phyloP scores from a whole-genome alignment of 1,284 basidiomycete species.

The Pascua guehoae region DNA sequence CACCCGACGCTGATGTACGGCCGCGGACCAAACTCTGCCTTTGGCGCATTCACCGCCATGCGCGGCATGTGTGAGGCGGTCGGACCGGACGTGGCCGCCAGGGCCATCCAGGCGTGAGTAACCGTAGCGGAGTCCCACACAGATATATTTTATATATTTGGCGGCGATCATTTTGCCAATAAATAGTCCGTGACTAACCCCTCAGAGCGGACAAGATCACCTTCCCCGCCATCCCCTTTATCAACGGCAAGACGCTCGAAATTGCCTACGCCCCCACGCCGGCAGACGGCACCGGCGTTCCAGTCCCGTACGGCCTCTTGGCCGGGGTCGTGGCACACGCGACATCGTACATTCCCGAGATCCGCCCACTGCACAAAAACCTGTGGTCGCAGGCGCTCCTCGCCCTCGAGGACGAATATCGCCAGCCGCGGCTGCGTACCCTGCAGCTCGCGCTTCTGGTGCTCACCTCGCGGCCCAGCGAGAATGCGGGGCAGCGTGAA shows the following conservation, averaged over 20 bases:
- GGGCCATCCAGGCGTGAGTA: conserved; percentile 2
- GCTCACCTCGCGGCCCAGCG: conserved; percentile 28
- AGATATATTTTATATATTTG: too few relatives aligned
- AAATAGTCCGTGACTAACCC: neutral
- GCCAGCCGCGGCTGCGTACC: conserved; percentile 34
- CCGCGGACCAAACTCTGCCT: conserved; percentile 18
- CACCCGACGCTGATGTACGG: conserved; percentile 36
- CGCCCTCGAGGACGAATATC: conserved; percentile 41
- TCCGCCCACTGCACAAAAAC: conserved; percentile 28
- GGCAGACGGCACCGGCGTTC: conserved; percentile 10
- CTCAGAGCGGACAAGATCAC: conserved; percentile 22
- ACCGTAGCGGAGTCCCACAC: too few relatives aligned
- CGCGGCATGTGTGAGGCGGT: conserved; percentile 10
- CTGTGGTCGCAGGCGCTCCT: conserved; percentile 33
- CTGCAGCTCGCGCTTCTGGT: conserved; percentile 36
- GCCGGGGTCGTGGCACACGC: conserved; percentile 38
- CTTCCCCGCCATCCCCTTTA: conserved; percentile 36
- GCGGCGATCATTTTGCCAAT: neutral
- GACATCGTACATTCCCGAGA: conserved; percentile 25
- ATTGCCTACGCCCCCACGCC: conserved; percentile 9
- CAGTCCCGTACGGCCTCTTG: conserved; percentile 33
- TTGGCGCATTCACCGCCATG: conserved; percentile 17
- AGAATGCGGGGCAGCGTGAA: conserved; percentile 31
- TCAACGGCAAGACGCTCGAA: conserved; percentile 31
- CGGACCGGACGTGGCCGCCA: conserved; percentile 8